These are phyloP conservation scores for Ophiostoma ulmi DNA, from an alignment of 2,329 filamentous ascomycete species.

Conservation along the genomic window DNA sequence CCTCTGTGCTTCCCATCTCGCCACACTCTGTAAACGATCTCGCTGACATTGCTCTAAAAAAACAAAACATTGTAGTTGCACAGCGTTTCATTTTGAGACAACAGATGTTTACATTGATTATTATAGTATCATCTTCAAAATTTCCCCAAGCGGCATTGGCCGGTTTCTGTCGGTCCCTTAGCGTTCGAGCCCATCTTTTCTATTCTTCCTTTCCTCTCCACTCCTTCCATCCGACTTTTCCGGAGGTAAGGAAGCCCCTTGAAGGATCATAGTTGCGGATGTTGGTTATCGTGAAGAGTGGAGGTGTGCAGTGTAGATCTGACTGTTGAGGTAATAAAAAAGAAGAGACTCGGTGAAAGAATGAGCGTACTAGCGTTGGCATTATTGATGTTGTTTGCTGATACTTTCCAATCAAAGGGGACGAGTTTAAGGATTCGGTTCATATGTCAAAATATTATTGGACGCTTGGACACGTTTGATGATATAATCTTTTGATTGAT, in stretches of 20 bases:
- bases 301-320: background rate
- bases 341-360: background rate
- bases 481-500: background rate
- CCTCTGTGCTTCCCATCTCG: slow-evolving; percentile 9
- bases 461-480: background rate
- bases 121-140: too few species aligned
- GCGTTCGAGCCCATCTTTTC: background rate
- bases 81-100: too few species aligned
- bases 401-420: background rate
- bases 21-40: background rate
- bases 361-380: background rate
- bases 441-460: background rate
- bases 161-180: background rate
- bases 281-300: background rate
- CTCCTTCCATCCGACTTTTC: background rate
- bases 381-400: background rate
- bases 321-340: background rate
- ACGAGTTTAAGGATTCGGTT: background rate
- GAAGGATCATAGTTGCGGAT: background rate
- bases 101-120: too few species aligned
- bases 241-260: background rate
- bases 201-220: background rate
- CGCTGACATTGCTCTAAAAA: too few species aligned
- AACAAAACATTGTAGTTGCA: too few species aligned
- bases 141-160: background rate